These are phyloP conservation scores for Sclerotinia glacialis DNA, from an alignment of 2,329 filamentous ascomycete genomes.

Conservation along the genomic window DNA sequence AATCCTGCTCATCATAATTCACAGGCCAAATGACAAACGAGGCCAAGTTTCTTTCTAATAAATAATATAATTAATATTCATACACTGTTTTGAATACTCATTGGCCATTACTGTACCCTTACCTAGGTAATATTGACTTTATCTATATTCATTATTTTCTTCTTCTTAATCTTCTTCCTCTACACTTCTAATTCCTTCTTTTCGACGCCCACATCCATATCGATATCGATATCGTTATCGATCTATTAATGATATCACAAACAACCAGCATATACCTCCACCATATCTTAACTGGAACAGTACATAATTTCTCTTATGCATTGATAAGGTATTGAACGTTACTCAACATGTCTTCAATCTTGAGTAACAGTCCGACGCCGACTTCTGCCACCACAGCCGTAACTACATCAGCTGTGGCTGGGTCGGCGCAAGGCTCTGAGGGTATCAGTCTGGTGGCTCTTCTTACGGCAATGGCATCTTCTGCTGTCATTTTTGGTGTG, in stretches of 20 bases:
- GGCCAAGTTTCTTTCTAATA: background rate
- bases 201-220: background rate
- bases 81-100: background rate
- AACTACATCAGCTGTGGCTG: constrained; percentile 9
- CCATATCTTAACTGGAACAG: background rate
- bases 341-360: constrained; percentile 20
- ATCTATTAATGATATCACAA: constrained; percentile 7
- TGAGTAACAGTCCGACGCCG: background rate
- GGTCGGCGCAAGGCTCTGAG: constrained; percentile 30
- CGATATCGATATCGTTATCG: background rate
- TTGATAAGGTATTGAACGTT: constrained; percentile 1
- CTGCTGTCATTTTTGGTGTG: constrained; percentile 37
- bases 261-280: background rate
- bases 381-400: constrained; percentile 1
- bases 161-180: background rate
- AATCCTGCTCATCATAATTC: too few relatives aligned
- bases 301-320: constrained; percentile 11
- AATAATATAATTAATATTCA: constrained; percentile 3
- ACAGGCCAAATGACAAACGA: background rate
- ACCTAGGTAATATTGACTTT: background rate
- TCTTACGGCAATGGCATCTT: constrained; percentile 37
- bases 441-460: constrained; percentile 39
- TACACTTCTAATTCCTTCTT: background rate
- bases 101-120: background rate
- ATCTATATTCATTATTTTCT: background rate